Evolutionary conservation across 108 stramenopile genomes (phyloP).

Genomic region (Fistulifera pelliculosa): DNA sequence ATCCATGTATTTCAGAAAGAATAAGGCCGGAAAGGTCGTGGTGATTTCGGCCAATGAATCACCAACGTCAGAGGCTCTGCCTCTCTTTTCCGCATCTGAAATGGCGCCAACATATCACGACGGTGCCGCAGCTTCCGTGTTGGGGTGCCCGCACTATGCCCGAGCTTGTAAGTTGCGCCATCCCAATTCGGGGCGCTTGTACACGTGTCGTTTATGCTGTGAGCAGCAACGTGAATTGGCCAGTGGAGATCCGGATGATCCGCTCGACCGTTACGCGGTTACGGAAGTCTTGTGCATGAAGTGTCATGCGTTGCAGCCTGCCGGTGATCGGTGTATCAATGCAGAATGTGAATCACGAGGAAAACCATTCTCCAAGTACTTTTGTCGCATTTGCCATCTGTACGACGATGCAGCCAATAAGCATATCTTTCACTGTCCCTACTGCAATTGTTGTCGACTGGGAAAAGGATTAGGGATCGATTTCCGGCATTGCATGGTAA

Average conservation of each 20-base stretch:
- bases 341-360: conserved; percentile 55
- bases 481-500: conserved; percentile 90
- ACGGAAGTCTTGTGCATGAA: conserved; percentile 87
- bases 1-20: conserved; percentile 57
- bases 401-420: conserved; percentile 69
- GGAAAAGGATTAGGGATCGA: conserved; percentile 91
- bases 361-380: conserved; percentile 70
- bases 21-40: conserved; percentile 38
- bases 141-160: conserved; percentile 89
- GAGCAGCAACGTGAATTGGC: conserved; percentile 80
- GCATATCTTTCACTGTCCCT: conserved; percentile 85
- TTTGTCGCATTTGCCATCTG: conserved; percentile 84
- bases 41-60: background rate
- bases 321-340: conserved; percentile 63
- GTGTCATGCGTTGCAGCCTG: conserved; percentile 82
- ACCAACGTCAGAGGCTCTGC: too few species aligned
- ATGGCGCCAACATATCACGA: conserved; percentile 82
- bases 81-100: conserved; percentile 59
- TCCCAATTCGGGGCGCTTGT: conserved; percentile 78
- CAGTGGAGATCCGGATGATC: conserved; percentile 54
- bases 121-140: conserved; percentile 51
- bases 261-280: conserved; percentile 74
- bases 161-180: conserved; percentile 85
- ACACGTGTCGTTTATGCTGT: conserved; percentile 91
- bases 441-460: conserved; percentile 88